phyloP scores from a whole-genome alignment of 2,329 filamentous ascomycete species.

The Xylaria sp. region DNA sequence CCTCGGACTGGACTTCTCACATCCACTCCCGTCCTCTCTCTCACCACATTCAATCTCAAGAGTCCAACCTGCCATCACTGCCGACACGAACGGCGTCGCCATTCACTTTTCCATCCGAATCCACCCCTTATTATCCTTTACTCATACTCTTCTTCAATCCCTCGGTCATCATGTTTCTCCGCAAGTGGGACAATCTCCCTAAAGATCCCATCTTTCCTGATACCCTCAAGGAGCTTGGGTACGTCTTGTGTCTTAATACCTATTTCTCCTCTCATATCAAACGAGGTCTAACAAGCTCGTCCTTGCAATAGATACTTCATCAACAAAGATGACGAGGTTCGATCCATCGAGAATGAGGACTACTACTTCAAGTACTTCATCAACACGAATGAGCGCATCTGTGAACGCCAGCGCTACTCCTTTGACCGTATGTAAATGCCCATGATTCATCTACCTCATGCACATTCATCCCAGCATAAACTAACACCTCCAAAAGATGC shows the following conservation, averaged over 20 bases:
- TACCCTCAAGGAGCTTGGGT: constrained; percentile 69
- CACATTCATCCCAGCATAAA: no score
- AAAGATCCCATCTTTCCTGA: constrained; percentile 60
- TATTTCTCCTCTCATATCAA: not conserved
- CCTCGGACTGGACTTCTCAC: no score
- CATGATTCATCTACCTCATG: not conserved
- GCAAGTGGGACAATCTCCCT: constrained; percentile 63
- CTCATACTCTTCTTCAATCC: not conserved
- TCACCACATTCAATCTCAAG: not conserved
- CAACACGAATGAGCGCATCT: constrained; percentile 69
- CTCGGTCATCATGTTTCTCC: constrained; percentile 64
- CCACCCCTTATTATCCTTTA: no score
- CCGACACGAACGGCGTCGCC: no score
- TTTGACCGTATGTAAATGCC: constrained; percentile 57
- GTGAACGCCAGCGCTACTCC: constrained; percentile 66
- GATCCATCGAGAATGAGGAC: constrained; percentile 60
- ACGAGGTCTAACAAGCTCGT: not conserved
- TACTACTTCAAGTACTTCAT: constrained; percentile 70
- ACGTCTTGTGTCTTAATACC: constrained; percentile 24
- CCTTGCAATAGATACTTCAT: constrained; percentile 62
- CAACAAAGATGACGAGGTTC: constrained; percentile 69
- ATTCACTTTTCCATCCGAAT: no score
- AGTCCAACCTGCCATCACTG: not conserved
- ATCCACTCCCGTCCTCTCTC: not conserved
- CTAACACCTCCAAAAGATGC: constrained; percentile 45